Percentiles rank a stretch among this genome's conserved stretches.
Conservation (phyloP, 495 filamentous ascomycete genomes). For the Neurospora hispaniola region DNA sequence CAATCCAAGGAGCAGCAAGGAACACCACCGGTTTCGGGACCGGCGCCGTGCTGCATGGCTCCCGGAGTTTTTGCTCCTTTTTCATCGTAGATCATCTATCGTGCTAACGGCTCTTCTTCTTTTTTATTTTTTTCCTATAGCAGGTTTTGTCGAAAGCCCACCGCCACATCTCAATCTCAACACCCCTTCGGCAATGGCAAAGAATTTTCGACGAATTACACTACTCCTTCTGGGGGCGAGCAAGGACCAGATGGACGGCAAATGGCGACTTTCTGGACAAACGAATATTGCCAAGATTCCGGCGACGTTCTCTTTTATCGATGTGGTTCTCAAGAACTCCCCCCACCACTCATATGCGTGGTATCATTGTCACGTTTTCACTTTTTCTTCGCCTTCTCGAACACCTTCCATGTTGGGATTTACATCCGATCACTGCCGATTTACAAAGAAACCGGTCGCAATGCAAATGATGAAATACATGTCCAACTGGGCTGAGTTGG, state of each 20-base stretch:
- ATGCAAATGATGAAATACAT: not conserved
- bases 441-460: not conserved
- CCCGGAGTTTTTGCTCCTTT: not conserved
- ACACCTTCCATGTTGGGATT: not conserved
- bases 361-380: not conserved
- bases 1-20: not conserved
- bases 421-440: not conserved
- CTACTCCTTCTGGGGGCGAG: not conserved
- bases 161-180: not conserved
- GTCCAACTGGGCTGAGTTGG: not conserved
- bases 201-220: not conserved
- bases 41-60: not conserved
- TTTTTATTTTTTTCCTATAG: not conserved
- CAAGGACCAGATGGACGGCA: not conserved
- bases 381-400: not conserved
- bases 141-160: not conserved
- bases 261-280: not conserved
- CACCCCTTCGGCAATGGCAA: not conserved
- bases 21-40: not conserved
- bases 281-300: not conserved
- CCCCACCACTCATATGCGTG: not conserved
- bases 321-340: not conserved
- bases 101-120: not conserved
- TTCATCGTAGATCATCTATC: not conserved
- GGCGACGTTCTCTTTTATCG: not conserved